Evolutionary conservation across 805 yeast species (phyloP).

Genomic region (Candida krabiensis): DNA sequence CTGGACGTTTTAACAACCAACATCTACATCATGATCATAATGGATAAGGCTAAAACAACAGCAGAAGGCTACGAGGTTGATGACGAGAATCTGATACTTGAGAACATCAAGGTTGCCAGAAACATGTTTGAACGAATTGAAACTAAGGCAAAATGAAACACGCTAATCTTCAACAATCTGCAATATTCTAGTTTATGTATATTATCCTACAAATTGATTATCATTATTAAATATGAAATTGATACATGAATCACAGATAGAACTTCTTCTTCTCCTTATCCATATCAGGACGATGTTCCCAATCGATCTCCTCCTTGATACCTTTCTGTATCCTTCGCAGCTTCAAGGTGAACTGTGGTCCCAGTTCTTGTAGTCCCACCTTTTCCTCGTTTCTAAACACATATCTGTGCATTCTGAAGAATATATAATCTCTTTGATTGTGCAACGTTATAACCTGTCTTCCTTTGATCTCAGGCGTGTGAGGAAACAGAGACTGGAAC

Average conservation of each 20-base stretch:
- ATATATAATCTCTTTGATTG: conserved; percentile 93
- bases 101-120: conserved; percentile 36
- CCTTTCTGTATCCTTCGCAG: conserved; percentile 90
- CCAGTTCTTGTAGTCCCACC: conserved; percentile 93
- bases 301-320: conserved; percentile 84
- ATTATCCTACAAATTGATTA: conserved; percentile 2
- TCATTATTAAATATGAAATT: no score
- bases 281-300: conserved; percentile 97
- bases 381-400: conserved; percentile 84
- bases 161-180: not conserved
- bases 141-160: conserved; percentile 11
- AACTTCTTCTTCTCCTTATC: conserved; percentile 94
- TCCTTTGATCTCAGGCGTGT: conserved; percentile 90
- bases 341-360: conserved; percentile 93
- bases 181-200: no score
- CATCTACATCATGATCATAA: conserved; percentile 38
- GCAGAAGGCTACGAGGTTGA: conserved; percentile 23
- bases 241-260: conserved; percentile 61
- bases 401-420: conserved; percentile 94
- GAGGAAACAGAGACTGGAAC: conserved; percentile 91
- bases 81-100: conserved; percentile 34
- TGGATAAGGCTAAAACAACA: conserved; percentile 29
- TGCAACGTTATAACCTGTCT: conserved; percentile 95
- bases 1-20: conserved; percentile 36
- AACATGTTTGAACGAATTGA: conserved; percentile 33